Evolutionary conservation across 768 basidiomycete species (phyloP).

Genomic region (Hygrophorus russula): DNA sequence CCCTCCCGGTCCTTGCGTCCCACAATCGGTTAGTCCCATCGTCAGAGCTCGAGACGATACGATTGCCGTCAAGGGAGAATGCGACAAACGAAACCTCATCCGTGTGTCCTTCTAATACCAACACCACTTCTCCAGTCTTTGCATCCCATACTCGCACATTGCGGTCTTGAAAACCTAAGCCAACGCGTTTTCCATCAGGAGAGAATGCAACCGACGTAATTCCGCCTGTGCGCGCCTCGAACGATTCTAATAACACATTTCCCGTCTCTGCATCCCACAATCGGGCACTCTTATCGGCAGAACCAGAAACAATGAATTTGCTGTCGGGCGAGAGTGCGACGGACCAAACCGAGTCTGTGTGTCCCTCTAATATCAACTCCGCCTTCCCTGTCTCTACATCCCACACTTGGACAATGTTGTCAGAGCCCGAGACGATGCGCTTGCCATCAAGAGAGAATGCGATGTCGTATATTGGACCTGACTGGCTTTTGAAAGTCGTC

Average conservation of each 20-base stretch:
- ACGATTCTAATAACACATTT: neutral
- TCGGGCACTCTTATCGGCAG: constrained; percentile 9
- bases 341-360: constrained; percentile 10
- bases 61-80: constrained; percentile 11
- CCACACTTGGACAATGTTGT: constrained; percentile 11
- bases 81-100: constrained; percentile 6
- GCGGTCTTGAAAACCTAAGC: constrained; percentile 6
- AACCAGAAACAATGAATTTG: constrained; percentile 14
- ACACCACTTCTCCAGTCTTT: constrained; percentile 6
- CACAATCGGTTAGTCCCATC: neutral
- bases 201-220: constrained; percentile 2
- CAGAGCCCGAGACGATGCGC: constrained; percentile 16
- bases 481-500: constrained; percentile 10
- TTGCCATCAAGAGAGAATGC: constrained; percentile 16
- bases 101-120: constrained; percentile 9
- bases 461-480: constrained; percentile 13
- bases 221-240: neutral
- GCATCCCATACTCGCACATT: constrained; percentile 11
- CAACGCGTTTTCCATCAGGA: constrained; percentile 8
- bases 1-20: constrained; percentile 8
- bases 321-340: constrained; percentile 17
- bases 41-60: constrained; percentile 10
- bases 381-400: constrained; percentile 6
- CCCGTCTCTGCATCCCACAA: constrained; percentile 4
- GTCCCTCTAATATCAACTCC: constrained; percentile 5